Evolutionary conservation across 116 monocot genomes (phyloP).

Genomic region (Dioscorea cayenensis): DNA sequence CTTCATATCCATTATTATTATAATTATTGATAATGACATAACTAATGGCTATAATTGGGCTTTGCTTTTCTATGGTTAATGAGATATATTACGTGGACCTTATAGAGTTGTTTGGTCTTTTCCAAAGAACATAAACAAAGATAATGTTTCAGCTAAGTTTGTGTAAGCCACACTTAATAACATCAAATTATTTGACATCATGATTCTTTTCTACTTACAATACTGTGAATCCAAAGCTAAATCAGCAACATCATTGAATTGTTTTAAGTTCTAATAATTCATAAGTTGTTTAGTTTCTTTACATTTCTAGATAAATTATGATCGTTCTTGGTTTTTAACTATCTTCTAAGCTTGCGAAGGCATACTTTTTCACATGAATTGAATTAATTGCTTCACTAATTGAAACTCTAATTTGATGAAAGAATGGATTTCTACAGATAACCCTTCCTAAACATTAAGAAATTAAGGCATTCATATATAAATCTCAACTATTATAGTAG

Average conservation of each 20-base stretch:
- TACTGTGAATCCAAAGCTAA: not conserved
- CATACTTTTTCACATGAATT: not conserved
- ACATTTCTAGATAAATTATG: not conserved
- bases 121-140: conserved; percentile 48
- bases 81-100: conserved; percentile 25
- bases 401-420: conserved; percentile 10
- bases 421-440: conserved; percentile 50
- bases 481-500: too few relatives aligned
- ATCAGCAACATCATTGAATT: not conserved
- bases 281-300: not conserved
- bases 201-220: not conserved
- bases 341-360: not conserved
- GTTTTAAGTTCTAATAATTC: not conserved
- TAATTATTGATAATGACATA: too few relatives aligned
- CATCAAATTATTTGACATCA: not conserved
- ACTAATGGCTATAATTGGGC: too few relatives aligned
- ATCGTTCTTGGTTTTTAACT: not conserved
- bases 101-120: conserved; percentile 48
- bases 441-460: conserved; percentile 23
- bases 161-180: conserved; percentile 23
- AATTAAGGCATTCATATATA: not conserved
- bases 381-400: not conserved
- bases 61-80: too few relatives aligned
- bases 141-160: conserved; percentile 38
- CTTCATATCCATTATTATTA: too few relatives aligned